Conservation (phyloP, 768 basidiomycete species). For the Lyophyllum atratum region DNA sequence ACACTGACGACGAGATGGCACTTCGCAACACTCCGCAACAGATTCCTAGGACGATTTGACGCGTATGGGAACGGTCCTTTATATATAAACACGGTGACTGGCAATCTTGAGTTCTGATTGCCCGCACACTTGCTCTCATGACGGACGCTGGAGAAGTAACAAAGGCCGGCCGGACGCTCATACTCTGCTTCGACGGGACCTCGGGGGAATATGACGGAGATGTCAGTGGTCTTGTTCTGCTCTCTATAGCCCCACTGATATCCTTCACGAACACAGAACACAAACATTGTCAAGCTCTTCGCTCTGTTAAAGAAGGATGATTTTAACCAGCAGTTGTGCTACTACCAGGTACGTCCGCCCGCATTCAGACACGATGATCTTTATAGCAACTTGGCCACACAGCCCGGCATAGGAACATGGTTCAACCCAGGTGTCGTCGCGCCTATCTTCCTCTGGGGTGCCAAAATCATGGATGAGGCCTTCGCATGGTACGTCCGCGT, state of each 20-base stretch:
- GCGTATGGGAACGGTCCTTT: neutral
- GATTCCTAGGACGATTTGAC: too few relatives aligned
- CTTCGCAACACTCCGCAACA: too few relatives aligned
- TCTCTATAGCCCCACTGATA: neutral
- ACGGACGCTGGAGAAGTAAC: conserved; percentile 12
- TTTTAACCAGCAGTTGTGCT: conserved; percentile 24
- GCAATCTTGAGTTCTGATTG: neutral
- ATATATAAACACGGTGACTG: conserved; percentile 6
- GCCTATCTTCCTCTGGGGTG: conserved; percentile 57
- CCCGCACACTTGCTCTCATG: conserved; percentile 8
- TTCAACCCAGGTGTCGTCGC: conserved; percentile 67
- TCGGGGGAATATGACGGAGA: conserved; percentile 37
- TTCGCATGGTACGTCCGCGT: conserved; percentile 63
- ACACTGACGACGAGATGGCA: neutral
- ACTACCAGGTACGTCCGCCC: conserved; percentile 56
- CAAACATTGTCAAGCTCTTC: conserved; percentile 32
- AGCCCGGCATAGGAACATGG: conserved; percentile 53
- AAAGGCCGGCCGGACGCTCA: conserved; percentile 13
- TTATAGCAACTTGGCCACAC: neutral
- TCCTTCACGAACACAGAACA: conserved; percentile 18
- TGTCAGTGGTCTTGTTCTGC: conserved; percentile 28
- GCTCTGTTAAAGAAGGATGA: conserved; percentile 30
- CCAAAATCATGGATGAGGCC: conserved; percentile 65
- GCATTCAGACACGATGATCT: conserved; percentile 22
- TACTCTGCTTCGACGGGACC: conserved; percentile 66